Evolutionary conservation across 75 land plant species (phyloP), one percentile per base, ranked within the genome.

Genomic region (Azolla pinnata): DNA sequence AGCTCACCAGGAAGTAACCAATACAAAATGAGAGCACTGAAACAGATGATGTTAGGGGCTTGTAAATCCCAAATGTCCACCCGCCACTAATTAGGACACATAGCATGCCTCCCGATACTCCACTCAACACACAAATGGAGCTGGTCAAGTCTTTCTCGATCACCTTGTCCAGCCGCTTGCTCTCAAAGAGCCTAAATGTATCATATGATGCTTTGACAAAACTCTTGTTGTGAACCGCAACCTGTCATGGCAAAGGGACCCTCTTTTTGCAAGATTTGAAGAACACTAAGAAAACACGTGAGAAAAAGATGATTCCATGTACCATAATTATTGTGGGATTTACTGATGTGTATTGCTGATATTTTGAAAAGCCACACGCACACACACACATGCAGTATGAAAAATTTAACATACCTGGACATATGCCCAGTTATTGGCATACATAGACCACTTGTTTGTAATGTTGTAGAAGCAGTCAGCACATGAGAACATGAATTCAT

Each of bases 401-500:
- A 5, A 17, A 24, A 17, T 12, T 21, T 4, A 60, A 44, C 31
- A 23, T 74, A 87, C 92, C 78, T 84, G 84, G 1, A 81, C 84
- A 33, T 75, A 79, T 2, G 79, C 93, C 93, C 93, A 88, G 31
- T 76, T 56, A 62, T 88, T 88, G 54, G 73, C 81, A 56, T 67
- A 60, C 18, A 7, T 23, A 18, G 63, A 45, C 19, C 81, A 34
- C 19, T 29, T 31, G 14, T 75, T 79, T 53, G 72, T 73, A 21
- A 84, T 46, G 0, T 75, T 68, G 20, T 61, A 32, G 27, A 44
- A 79, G 52, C 87, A 88, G 54, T 65, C 45, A 4, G 79, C 78
- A 67, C 88, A 84, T 1, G 83, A 84, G 70, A 81, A 83, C 64
- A 84, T n/a, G 63, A 84, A 76, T 80, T 87, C 92, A 42, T 83